These are phyloP conservation scores for Juglanconis sp. DNA, from an alignment of 2,329 filamentous ascomycete genomes.

Conservation along the genomic window DNA sequence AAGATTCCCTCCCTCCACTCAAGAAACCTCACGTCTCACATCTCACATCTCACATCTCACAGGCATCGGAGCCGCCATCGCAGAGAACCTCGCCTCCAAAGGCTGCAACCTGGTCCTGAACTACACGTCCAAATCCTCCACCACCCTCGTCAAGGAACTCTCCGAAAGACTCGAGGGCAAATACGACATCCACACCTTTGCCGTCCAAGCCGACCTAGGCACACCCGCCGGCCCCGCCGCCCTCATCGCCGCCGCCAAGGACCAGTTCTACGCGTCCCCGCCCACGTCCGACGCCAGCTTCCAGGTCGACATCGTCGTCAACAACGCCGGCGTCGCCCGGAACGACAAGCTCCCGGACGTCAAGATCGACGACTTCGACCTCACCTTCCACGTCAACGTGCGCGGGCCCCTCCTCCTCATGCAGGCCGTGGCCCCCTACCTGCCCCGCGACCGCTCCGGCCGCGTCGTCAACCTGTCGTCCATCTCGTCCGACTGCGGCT, in stretches of 20 bases:
- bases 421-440: slow-evolving; percentile 67
- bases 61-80: slow-evolving; percentile 69
- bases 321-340: slow-evolving; percentile 73
- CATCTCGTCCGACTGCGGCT: slow-evolving; percentile 51
- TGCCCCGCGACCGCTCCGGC: slow-evolving; percentile 64
- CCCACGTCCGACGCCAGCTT: slow-evolving; percentile 40
- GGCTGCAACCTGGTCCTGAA: slow-evolving; percentile 68
- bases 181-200: slow-evolving; percentile 58
- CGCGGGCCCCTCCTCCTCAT: slow-evolving; percentile 75
- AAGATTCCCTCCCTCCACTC: background rate
- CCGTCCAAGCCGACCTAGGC: slow-evolving; percentile 70
- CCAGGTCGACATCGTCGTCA: slow-evolving; percentile 79
- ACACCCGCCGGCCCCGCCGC: slow-evolving; percentile 56
- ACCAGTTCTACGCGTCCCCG: slow-evolving; percentile 52
- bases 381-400: slow-evolving; percentile 77
- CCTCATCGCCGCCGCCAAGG: slow-evolving; percentile 56
- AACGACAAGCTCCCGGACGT: slow-evolving; percentile 66
- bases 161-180: slow-evolving; percentile 53
- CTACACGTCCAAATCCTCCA: slow-evolving; percentile 54
- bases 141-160: slow-evolving; percentile 53
- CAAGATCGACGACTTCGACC: slow-evolving; percentile 62
- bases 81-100: slow-evolving; percentile 68
- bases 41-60: slow-evolving; percentile 7
- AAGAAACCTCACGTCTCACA: background rate
- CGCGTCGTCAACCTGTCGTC: slow-evolving; percentile 56